Percentiles rank a stretch among this genome's conserved stretches.
Conservation (phyloP, 2,329 filamentous ascomycete species). For the Fusarium hostae region DNA sequence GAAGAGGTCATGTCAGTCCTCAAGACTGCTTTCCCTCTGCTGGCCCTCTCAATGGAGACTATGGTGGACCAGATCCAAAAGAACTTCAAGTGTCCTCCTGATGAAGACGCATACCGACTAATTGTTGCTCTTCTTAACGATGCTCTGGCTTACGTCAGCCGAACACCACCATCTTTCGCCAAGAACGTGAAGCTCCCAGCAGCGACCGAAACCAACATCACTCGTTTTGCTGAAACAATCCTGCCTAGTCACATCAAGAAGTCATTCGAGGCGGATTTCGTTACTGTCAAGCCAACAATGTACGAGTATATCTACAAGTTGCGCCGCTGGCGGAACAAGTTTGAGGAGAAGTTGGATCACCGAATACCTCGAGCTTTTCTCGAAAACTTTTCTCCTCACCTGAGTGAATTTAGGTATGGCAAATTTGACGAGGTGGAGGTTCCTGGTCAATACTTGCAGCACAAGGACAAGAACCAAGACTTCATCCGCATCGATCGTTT, state of each 20-base stretch:
- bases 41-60: conserved; percentile 98
- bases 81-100: conserved; percentile 98
- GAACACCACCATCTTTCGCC: conserved; percentile 86
- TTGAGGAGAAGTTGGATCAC: conserved; percentile 96
- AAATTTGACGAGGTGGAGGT: conserved; percentile 99
- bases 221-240: conserved; percentile 94
- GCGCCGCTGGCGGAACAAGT: conserved; percentile 94
- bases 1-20: conserved; percentile 95
- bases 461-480: conserved; percentile 99
- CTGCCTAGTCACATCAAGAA: conserved; percentile 94
- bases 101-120: conserved; percentile 96
- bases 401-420: conserved; percentile 96
- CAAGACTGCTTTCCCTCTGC: conserved; percentile 95
- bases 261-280: conserved; percentile 98
- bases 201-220: conserved; percentile 96
- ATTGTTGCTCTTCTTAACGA: conserved; percentile 99
- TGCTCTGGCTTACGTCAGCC: conserved; percentile 89
- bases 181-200: conserved; percentile 90
- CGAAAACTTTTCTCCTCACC: conserved; percentile 86
- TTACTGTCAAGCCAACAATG: conserved; percentile 95
- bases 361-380: conserved; percentile 78
- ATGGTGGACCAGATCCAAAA: conserved; percentile 99
- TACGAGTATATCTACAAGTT: conserved; percentile 98
- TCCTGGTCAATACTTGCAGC: conserved; percentile 94
- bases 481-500: conserved; percentile 98